Conservation (phyloP, 1,139 yeast genomes). For the Diutina rugosa region DNA sequence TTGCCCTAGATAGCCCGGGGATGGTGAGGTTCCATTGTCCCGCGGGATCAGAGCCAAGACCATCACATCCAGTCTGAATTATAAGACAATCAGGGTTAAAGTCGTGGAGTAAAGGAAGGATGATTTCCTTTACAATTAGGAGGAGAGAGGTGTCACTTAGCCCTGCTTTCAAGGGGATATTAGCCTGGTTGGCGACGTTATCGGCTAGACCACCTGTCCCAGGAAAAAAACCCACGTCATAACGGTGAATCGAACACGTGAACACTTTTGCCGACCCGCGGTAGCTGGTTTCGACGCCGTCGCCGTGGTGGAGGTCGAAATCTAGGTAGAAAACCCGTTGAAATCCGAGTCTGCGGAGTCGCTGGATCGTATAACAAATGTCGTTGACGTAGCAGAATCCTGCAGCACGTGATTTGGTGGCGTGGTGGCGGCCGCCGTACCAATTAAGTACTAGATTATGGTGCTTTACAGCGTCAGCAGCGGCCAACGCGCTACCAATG, state of each 20-base stretch:
- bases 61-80: conserved; percentile 65
- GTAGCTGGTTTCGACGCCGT: conserved; percentile 65
- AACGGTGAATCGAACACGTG: conserved; percentile 53
- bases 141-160: conserved; percentile 31
- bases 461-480: background rate
- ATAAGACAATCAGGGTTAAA: conserved; percentile 42
- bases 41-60: conserved; percentile 41
- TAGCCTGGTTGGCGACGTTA: conserved; percentile 22
- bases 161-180: conserved; percentile 49
- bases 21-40: conserved; percentile 61
- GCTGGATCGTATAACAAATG: conserved; percentile 39
- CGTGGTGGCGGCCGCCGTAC: conserved; percentile 78
- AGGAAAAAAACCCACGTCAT: conserved; percentile 59
- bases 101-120: conserved; percentile 26
- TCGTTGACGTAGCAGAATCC: conserved; percentile 74
- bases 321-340: conserved; percentile 51
- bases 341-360: conserved; percentile 27
- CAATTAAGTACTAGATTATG: conserved; percentile 42
- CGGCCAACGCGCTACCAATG: background rate
- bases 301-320: conserved; percentile 69
- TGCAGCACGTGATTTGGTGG: conserved; percentile 38
- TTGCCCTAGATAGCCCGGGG: conserved; percentile 28
- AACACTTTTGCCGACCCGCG: conserved; percentile 40
- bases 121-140: conserved; percentile 23
- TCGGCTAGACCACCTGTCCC: conserved; percentile 42